These are phyloP conservation scores for Marchantia paleacea DNA, from an alignment of 225 moss, liverwort and hornwort species.

Conservation along the genomic window DNA sequence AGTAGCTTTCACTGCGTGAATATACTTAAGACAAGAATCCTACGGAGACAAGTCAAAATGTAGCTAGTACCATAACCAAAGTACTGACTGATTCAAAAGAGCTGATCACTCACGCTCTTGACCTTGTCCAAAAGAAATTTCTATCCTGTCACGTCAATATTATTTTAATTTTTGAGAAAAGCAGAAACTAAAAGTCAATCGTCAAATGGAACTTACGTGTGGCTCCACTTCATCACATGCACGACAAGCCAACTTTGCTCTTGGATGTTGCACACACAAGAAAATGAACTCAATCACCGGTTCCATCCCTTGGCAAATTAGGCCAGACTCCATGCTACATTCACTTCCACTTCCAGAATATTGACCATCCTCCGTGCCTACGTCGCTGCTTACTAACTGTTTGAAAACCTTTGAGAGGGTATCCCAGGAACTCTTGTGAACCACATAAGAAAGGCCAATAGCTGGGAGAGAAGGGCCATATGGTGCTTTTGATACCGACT, in stretches of 20 bases:
- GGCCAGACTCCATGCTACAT: conserved; percentile 10
- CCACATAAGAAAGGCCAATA: conserved; percentile 52
- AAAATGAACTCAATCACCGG: conserved; percentile 71
- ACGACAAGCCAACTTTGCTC: conserved; percentile 64
- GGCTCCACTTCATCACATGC: conserved; percentile 56
- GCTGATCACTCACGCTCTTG: no score
- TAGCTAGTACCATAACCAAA: neutral
- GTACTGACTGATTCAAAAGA: no score
- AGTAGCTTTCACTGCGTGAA: neutral
- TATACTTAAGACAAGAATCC: neutral
- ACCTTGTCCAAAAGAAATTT: neutral
- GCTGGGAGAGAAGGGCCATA: conserved; percentile 34
- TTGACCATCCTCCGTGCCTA: conserved; percentile 27
- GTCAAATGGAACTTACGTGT: conserved; percentile 42
- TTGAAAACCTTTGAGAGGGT: conserved; percentile 55
- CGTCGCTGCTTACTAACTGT: conserved; percentile 46
- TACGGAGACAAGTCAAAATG: no score
- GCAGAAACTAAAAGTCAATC: neutral
- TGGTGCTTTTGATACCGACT: conserved; percentile 23
- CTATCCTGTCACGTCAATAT: no score
- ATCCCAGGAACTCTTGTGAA: conserved; percentile 75
- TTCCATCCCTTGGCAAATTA: conserved; percentile 47
- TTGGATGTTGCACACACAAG: conserved; percentile 76
- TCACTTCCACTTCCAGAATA: neutral
- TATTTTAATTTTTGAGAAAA: no score